Conservation (phyloP, 2,329 filamentous ascomycete species). For the Tolypocladium capitatum region DNA sequence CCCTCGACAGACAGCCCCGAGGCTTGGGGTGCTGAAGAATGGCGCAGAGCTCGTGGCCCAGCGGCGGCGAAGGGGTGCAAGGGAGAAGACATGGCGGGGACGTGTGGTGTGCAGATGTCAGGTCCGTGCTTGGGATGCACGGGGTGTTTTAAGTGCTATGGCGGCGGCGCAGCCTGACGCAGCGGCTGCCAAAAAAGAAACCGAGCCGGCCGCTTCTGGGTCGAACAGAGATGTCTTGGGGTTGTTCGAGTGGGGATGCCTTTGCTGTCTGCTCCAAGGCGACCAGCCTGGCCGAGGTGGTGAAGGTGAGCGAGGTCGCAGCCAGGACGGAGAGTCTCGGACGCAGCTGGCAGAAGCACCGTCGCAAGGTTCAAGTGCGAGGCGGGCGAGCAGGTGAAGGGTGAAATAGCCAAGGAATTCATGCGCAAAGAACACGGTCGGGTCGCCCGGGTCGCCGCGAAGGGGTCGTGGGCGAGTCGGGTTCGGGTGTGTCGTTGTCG, state of each 20-base stretch:
- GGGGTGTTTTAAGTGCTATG: constrained; percentile 6
- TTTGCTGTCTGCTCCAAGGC: not conserved
- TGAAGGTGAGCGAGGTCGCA: constrained; percentile 2
- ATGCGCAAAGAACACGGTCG: not conserved
- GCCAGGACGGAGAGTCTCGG: constrained; percentile 1
- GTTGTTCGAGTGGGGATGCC: not conserved
- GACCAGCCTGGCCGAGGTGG: not conserved
- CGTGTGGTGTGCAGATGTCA: constrained; percentile 10
- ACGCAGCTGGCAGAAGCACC: constrained; percentile 1
- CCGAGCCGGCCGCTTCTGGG: not conserved
- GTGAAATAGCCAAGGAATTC: not conserved
- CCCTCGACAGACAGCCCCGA: constrained; percentile 33
- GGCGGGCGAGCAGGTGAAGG: not conserved
- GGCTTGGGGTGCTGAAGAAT: constrained; percentile 30
- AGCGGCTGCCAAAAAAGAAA: not conserved
- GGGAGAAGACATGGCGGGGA: constrained; percentile 26
- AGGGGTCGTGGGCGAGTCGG: not conserved
- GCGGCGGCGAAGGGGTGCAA: constrained; percentile 31
- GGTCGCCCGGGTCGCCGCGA: not conserved
- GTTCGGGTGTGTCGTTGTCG: not conserved
- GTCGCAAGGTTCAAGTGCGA: not conserved
- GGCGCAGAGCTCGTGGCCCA: constrained; percentile 29
- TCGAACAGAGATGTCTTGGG: constrained; percentile 1
- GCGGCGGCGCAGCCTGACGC: not conserved
- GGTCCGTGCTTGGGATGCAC: constrained; percentile 3